Evolutionary conservation across 139 green algal genomes (phyloP), one percentile per base, ranked within the genome.

Genomic region (Diplosphaera chodatii): DNA sequence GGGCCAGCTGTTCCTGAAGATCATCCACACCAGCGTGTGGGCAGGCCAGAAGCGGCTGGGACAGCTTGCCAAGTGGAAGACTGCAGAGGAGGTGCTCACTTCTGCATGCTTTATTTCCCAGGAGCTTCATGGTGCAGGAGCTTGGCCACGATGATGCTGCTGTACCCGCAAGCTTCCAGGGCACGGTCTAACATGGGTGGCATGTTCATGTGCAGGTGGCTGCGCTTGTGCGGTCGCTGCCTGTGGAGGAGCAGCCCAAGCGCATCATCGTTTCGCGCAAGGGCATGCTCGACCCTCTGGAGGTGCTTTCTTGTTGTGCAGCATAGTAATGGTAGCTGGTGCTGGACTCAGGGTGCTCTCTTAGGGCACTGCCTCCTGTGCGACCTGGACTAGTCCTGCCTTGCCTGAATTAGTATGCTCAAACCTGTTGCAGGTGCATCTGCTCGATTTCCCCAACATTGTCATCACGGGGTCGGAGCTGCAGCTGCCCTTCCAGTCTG

Each of bases 21-120:
- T 98, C 88, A 98, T 99, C 78, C 94, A 99, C 90, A 59, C 48
- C 10, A 89, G 74, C 37, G 95, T 99, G 78, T 99, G 95, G 95
- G 95, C 95, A 21, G 95, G 95, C 4, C 95, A 99, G 91, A 99
- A 99, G 88, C 94, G 95, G 37, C 89, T 99, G 40, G 88, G 82
- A 28, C 95, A 99, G 89, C 90, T 99, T 63, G 91, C 95, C 68
- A 99, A 99, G 84, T 99, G 95, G 95, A 99, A 99, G 88, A 99
- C 95, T 27, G 95, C 95, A 3, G 95, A 99, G 82, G 95, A 99
- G 87, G 90, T 95, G 77, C 32, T 63, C 48, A 59, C 48, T n/a
- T 59, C 3, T 59, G 16, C 13, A 25, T 10, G 48, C 16, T 59
- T 25, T 59, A 59, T 25, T 21, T 48, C 10, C 10, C 37, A 48